phyloP scores from a whole-genome alignment of 176 grass and related monocot genomes.

The Zea luxurians region DNA sequence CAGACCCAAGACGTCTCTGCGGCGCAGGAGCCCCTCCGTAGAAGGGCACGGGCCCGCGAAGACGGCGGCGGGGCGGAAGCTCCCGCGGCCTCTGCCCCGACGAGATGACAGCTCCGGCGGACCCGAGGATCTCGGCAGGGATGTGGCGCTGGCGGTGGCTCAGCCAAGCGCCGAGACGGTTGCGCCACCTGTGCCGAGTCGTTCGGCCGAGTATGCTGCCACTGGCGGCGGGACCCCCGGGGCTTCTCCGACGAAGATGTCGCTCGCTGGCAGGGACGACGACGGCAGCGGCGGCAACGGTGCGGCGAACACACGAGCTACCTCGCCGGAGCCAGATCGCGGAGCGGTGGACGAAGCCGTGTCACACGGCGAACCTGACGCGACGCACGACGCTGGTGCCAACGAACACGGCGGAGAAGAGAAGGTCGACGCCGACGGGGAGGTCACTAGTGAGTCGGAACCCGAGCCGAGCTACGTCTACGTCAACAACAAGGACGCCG shows the following conservation, averaged over 20 bases:
- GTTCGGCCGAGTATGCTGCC: background rate
- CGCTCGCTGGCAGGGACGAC: background rate
- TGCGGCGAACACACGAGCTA: background rate
- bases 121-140: background rate
- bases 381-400: background rate
- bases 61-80: background rate
- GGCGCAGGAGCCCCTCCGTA: conserved; percentile 11
- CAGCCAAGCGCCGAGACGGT: background rate
- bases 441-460: conserved; percentile 47
- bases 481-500: conserved; percentile 40
- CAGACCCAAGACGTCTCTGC: background rate
- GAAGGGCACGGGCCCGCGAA: background rate
- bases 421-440: conserved; percentile 12
- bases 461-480: conserved; percentile 45
- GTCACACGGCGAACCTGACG: background rate
- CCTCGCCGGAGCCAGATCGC: conserved; percentile 18
- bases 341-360: background rate
- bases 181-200: background rate
- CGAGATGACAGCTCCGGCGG: conserved; percentile 28
- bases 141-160: background rate
- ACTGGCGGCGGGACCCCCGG: background rate
- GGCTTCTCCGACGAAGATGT: background rate
- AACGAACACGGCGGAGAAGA: background rate
- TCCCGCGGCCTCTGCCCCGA: conserved; percentile 32
- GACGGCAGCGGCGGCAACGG: background rate